Conservation (phyloP, 192 early-diverging fungal species). For the Backusella mclennaniae region DNA sequence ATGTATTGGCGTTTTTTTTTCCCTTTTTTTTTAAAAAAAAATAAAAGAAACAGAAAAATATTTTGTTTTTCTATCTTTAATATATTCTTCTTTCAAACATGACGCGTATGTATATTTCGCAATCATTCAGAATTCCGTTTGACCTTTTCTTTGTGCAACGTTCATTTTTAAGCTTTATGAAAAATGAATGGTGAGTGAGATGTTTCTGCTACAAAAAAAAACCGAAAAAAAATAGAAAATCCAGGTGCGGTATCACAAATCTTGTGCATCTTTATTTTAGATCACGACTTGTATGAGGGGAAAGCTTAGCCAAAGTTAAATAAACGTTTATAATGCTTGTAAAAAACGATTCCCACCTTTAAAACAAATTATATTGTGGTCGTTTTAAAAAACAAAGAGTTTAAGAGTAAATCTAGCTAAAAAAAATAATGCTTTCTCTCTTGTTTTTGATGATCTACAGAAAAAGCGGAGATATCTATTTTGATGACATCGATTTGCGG, state of each 20-base stretch:
- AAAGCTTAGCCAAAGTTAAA: neutral
- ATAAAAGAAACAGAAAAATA: neutral
- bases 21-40: neutral
- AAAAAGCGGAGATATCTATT: neutral
- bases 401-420: neutral
- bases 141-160: neutral
- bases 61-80: neutral
- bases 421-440: neutral
- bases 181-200: neutral
- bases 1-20: neutral
- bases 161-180: neutral
- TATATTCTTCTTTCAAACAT: neutral
- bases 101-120: neutral
- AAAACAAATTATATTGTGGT: neutral
- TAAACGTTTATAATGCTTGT: neutral
- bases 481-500: constrained; percentile 11
- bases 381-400: neutral
- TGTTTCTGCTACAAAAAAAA: neutral
- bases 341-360: neutral
- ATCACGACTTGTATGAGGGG: neutral
- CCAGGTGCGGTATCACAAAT: neutral
- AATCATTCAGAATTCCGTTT: neutral
- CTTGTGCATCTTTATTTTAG: neutral
- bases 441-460: neutral
- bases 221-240: neutral